These are phyloP conservation scores for Aureobasidium uvarum DNA, from an alignment of 2,329 filamentous ascomycete genomes.

Conservation along the genomic window DNA sequence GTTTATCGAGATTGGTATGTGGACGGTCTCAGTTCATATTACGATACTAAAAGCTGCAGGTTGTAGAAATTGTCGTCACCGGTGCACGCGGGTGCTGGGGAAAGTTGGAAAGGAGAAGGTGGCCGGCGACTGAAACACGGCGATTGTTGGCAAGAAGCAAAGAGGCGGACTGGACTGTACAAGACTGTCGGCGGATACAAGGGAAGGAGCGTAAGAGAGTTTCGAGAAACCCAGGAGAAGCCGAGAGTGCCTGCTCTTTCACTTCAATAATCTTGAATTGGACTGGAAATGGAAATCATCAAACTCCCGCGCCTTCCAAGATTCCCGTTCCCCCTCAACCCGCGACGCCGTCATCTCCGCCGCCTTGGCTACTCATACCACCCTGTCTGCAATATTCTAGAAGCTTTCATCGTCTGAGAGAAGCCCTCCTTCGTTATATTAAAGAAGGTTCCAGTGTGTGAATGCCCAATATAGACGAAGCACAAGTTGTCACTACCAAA, in stretches of 20 bases:
- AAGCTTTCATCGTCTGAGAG: not conserved
- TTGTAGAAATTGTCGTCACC: constrained; percentile 7
- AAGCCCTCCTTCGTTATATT: not conserved
- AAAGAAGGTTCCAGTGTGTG: not conserved
- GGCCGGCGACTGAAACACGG: not conserved
- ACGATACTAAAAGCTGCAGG: not conserved
- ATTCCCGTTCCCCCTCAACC: not conserved
- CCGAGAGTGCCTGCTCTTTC: constrained; percentile 9
- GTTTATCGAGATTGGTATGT: not conserved
- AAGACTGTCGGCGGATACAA: not conserved
- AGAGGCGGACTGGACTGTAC: not conserved
- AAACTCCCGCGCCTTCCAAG: not conserved
- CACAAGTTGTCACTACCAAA: not conserved
- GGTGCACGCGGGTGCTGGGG: not conserved
- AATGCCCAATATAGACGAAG: not conserved
- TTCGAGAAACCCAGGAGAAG: not conserved
- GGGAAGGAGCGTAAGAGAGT: constrained; percentile 1
- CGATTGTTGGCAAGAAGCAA: not conserved
- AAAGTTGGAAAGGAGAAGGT: constrained; percentile 6
- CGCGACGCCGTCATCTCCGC: constrained; percentile 22
- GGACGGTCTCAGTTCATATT: constrained; percentile 6
- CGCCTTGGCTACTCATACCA: not conserved
- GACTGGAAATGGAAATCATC: not conserved
- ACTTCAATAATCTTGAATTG: not conserved
- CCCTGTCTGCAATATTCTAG: not conserved